Evolutionary conservation across 2,329 filamentous ascomycete genomes (phyloP).

Genomic region (Epichloe sibirici): DNA sequence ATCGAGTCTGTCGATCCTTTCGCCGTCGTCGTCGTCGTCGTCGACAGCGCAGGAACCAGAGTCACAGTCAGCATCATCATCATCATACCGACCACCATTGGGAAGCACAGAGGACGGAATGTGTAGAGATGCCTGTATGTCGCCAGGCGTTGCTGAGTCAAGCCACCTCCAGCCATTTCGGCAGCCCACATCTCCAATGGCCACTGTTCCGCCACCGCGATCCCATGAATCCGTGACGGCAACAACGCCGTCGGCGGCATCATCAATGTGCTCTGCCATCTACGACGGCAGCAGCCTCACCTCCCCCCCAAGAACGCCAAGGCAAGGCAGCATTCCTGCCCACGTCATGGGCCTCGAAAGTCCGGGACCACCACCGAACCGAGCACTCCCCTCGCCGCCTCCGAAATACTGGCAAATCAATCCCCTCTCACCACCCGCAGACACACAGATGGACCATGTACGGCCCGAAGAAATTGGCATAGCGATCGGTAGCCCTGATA

Average conservation of each 20-base stretch:
- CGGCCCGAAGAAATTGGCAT: slow-evolving; percentile 2
- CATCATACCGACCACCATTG: neutral
- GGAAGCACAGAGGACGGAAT: neutral
- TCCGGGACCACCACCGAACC: slow-evolving; percentile 32
- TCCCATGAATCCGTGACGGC: neutral
- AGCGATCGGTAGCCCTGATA: slow-evolving; percentile 3
- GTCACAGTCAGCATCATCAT: neutral
- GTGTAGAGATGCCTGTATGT: neutral
- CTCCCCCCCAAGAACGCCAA: slow-evolving; percentile 6
- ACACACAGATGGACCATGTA: neutral
- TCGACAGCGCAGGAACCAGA: neutral
- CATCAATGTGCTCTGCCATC: neutral
- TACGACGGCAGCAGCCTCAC: neutral
- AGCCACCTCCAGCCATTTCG: neutral
- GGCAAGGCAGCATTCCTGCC: neutral
- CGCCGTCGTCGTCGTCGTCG: neutral
- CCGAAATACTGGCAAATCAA: slow-evolving; percentile 2
- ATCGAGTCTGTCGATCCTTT: neutral
- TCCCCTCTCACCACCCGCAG: slow-evolving; percentile 1
- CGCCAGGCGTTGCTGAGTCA: neutral
- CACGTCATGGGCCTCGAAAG: slow-evolving; percentile 14
- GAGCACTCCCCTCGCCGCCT: slow-evolving; percentile 27
- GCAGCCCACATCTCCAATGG: neutral
- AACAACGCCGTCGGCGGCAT: neutral
- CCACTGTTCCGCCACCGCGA: neutral